Percentiles rank a stretch among this genome's conserved stretches.
phyloP scores from a whole-genome alignment of 1,139 yeast species.

The Taphrina pruni region DNA sequence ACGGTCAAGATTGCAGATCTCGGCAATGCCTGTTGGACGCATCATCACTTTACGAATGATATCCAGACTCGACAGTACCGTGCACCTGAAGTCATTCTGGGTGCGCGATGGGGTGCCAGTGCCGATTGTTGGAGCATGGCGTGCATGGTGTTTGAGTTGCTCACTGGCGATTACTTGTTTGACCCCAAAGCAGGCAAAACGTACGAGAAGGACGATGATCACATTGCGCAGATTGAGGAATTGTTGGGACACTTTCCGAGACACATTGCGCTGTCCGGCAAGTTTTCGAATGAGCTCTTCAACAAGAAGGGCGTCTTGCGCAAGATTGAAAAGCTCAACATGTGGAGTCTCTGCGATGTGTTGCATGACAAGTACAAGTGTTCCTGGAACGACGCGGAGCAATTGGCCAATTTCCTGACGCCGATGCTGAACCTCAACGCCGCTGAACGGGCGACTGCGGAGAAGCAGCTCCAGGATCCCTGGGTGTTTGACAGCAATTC shows the following conservation, averaged over 20 bases:
- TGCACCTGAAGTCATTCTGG: slow-evolving; percentile 75
- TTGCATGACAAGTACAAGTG: slow-evolving; percentile 75
- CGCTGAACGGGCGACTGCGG: slow-evolving; percentile 70
- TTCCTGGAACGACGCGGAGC: slow-evolving; percentile 60
- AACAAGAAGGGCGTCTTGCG: slow-evolving; percentile 61
- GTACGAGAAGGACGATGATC: slow-evolving; percentile 81
- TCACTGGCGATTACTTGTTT: slow-evolving; percentile 84
- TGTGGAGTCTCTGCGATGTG: slow-evolving; percentile 71
- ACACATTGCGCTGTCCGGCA: slow-evolving; percentile 61
- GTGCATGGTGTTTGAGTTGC: slow-evolving; percentile 76
- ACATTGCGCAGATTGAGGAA: slow-evolving; percentile 82
- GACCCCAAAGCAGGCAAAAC: slow-evolving; percentile 71
- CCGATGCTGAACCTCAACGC: slow-evolving; percentile 80
- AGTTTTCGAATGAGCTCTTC: slow-evolving; percentile 61
- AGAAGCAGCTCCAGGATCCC: slow-evolving; percentile 27
- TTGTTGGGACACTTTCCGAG: slow-evolving; percentile 68
- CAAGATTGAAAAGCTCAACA: slow-evolving; percentile 68
- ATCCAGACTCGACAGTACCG: slow-evolving; percentile 87
- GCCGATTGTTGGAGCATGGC: slow-evolving; percentile 87
- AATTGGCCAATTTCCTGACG: slow-evolving; percentile 65
- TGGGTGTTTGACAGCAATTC: slow-evolving; percentile 29
- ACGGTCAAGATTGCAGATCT: slow-evolving; percentile 78
- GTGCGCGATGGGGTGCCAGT: slow-evolving; percentile 80
- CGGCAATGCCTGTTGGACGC: slow-evolving; percentile 82
- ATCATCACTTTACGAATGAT: slow-evolving; percentile 77